These are phyloP conservation scores for Neopestalotiopsis sp. DNA, from an alignment of 2,329 filamentous ascomycete species.

Conservation along the genomic window DNA sequence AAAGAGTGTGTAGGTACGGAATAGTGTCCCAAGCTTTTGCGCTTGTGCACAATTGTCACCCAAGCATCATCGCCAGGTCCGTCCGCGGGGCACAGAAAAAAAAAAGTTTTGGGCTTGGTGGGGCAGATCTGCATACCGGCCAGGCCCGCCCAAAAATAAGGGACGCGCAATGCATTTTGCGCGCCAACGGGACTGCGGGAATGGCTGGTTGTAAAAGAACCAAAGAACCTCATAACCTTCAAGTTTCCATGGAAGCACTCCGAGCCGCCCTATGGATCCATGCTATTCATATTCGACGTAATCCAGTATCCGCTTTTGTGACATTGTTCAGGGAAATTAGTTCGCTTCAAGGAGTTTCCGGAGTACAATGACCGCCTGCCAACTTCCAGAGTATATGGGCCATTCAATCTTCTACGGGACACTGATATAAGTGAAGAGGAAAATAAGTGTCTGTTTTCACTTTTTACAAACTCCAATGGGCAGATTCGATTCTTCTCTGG, in stretches of 20 bases:
- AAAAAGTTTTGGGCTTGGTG: not conserved
- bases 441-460: too few relatives aligned
- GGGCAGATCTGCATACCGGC: slow-evolving; percentile 3
- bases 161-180: slow-evolving; percentile 8
- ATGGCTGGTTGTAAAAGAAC: not conserved
- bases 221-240: not conserved
- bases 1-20: not conserved
- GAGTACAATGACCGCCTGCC: too few relatives aligned
- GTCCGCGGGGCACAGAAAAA: slow-evolving; percentile 6
- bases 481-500: too few relatives aligned
- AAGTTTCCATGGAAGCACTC: not conserved
- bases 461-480: too few relatives aligned
- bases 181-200: not conserved
- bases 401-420: too few relatives aligned
- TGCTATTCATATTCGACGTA: not conserved
- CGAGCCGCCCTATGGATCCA: not conserved
- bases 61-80: not conserved
- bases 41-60: not conserved
- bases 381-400: too few relatives aligned
- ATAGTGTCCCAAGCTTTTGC: not conserved
- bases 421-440: too few relatives aligned
- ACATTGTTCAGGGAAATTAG: not conserved
- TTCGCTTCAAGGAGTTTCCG: not conserved
- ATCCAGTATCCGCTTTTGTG: not conserved
- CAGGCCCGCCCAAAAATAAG: slow-evolving; percentile 4